A percentile compares a stretch with the other conserved stretches of the same genome.
phyloP scores from a whole-genome alignment of 768 basidiomycete genomes.

The Myochromella boudieri region DNA sequence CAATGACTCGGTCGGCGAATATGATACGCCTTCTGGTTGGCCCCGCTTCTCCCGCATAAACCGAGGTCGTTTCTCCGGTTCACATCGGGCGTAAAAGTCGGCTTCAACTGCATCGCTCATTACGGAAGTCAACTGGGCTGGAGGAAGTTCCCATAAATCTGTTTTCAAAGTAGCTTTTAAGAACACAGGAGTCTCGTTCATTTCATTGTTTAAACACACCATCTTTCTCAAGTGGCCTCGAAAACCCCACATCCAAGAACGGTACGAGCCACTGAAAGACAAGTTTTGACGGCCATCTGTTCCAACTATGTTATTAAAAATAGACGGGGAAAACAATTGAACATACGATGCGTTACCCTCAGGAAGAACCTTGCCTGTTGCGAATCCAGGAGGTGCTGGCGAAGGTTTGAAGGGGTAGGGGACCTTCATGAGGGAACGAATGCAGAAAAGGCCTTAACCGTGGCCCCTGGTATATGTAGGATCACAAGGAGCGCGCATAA shows the following conservation, averaged over 20 bases:
- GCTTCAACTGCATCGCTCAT: slow-evolving; percentile 43
- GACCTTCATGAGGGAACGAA: slow-evolving; percentile 21
- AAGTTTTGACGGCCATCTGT: slow-evolving; percentile 45
- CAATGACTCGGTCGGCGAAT: slow-evolving; percentile 3
- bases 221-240: slow-evolving; percentile 55
- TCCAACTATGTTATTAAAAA: background rate
- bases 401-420: slow-evolving; percentile 38
- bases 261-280: slow-evolving; percentile 55
- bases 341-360: slow-evolving; percentile 38
- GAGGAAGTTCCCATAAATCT: slow-evolving; percentile 58
- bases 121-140: slow-evolving; percentile 30
- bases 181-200: background rate
- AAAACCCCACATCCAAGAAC: slow-evolving; percentile 57
- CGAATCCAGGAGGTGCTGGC: slow-evolving; percentile 52
- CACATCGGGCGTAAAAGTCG: slow-evolving; percentile 50
- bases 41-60: slow-evolving; percentile 25
- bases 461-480: background rate
- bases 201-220: slow-evolving; percentile 31
- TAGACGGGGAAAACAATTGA: background rate
- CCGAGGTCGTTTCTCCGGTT: slow-evolving; percentile 45
- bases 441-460: background rate
- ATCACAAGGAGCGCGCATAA: background rate
- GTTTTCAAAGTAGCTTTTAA: background rate
- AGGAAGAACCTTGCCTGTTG: slow-evolving; percentile 43
- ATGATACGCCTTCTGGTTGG: background rate